Base-by-base conservation (phyloP, 345 rosid genomes). In the Bruguiera parviflora region DNA sequence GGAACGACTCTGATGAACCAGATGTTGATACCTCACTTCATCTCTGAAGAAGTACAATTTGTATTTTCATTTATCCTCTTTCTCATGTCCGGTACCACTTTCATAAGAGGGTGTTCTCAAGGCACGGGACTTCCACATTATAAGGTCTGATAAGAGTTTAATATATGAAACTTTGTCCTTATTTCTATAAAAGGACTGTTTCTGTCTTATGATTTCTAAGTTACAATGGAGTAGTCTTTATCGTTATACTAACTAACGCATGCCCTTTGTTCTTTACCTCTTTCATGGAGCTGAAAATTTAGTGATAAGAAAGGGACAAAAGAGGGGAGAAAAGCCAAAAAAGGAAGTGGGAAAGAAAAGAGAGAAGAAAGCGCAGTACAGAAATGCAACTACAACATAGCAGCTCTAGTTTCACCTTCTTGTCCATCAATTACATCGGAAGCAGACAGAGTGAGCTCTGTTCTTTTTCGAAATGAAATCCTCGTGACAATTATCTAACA, bases 21-120 rank as follows among this genome's bases (percentile, higher is more conserved):
- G 77, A 80, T 43, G 79, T 78, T 60, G 83, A 80, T 64, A 82
- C 82, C 66, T 80, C 83, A 65, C 86, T 82, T 78, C 88, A 80
- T 80, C 74, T 84, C 51, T 84, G 77, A 80, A 66, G 75, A 29
- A 5, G 0, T 61, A 3, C 61, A 64, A 75, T 52, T 35, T n/a
- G 53, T 70, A 53, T 61, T 35, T 70, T 73, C 61, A 66, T 32
- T 63, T 58, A 27, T 72, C 67, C 61, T 37, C 43, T 77, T 67
- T 70, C 76, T 63, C 58, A 32, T 29, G 68, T 66, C 67, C 64
- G 69, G 53, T 39, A 43, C 66, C 46, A 11, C 49, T 43, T 13
- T 15, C 19, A 43, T 43, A 43, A 3, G 3, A 43, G 49, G 18
- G 18, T 43, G 49, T 43, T 43, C 49, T 0, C 49, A 43, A 13